phyloP scores from a whole-genome alignment of 139 green algal genomes.

The Pleodorina starrii region DNA sequence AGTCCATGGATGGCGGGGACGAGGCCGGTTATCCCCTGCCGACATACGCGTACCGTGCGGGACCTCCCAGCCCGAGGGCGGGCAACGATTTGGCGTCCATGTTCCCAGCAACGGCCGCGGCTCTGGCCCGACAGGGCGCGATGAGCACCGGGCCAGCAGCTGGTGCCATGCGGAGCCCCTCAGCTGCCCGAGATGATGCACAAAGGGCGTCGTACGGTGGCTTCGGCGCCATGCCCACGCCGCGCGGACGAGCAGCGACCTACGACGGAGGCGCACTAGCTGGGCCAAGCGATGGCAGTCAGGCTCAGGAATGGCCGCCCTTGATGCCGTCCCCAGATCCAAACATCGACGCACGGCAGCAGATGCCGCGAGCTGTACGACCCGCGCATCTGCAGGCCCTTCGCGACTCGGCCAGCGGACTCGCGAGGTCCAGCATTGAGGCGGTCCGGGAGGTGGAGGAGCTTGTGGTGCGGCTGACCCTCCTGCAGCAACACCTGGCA shows the following conservation, averaged over 20 bases:
- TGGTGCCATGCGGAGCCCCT: no score
- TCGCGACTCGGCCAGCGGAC: slow-evolving; percentile 1
- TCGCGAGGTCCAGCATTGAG: slow-evolving; percentile 14
- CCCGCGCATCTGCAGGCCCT: slow-evolving; percentile 19
- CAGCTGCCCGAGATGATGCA: background rate
- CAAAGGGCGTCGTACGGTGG: background rate
- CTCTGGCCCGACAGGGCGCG: background rate
- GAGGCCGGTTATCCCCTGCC: background rate
- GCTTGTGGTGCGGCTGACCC: slow-evolving; percentile 30
- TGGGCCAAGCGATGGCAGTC: background rate
- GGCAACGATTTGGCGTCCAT: background rate
- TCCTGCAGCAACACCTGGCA: slow-evolving; percentile 38
- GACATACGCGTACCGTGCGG: background rate
- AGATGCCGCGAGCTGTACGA: background rate
- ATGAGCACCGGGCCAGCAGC: background rate
- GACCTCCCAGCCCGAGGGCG: background rate
- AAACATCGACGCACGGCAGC: background rate
- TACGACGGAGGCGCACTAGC: no score
- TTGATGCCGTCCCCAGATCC: background rate
- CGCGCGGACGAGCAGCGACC: background rate
- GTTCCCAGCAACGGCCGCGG: slow-evolving; percentile 28
- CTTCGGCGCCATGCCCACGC: background rate
- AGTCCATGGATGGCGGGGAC: background rate
- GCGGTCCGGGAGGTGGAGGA: slow-evolving; percentile 45
- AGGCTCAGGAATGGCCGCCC: background rate